These are phyloP conservation scores for Fusarium mexicanum DNA, from an alignment of 2,329 filamentous ascomycete genomes.

Conservation along the genomic window DNA sequence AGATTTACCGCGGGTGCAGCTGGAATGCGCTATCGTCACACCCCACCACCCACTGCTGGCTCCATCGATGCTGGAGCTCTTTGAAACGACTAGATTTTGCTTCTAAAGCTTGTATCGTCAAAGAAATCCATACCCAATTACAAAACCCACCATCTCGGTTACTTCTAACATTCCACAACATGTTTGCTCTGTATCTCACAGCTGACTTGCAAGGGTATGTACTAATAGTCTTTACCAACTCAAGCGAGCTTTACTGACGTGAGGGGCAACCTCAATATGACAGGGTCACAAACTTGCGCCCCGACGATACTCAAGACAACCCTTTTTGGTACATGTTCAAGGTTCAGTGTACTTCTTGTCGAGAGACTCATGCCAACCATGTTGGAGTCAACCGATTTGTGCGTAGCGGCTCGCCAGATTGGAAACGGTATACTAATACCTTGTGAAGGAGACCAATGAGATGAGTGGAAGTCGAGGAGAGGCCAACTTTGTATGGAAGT, in stretches of 20 bases:
- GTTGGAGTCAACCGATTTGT: constrained; percentile 91
- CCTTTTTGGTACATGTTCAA: constrained; percentile 98
- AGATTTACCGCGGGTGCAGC: not conserved
- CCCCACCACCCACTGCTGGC: constrained; percentile 35
- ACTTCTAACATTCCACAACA: constrained; percentile 48
- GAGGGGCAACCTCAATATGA: constrained; percentile 28
- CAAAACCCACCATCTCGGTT: not conserved
- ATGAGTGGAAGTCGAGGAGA: constrained; percentile 93
- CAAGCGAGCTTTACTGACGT: constrained; percentile 27
- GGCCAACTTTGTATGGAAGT: constrained; percentile 99
- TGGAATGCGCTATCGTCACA: constrained; percentile 37
- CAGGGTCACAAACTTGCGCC: constrained; percentile 90
- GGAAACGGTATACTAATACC: constrained; percentile 4
- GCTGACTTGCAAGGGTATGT: constrained; percentile 75
- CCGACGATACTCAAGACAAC: constrained; percentile 80
- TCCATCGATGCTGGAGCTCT: constrained; percentile 3
- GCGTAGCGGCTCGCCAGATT: constrained; percentile 46
- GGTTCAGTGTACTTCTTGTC: constrained; percentile 97
- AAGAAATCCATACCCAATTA: not conserved
- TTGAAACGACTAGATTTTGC: constrained; percentile 27
- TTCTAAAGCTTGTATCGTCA: not conserved
- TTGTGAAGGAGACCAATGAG: constrained; percentile 80
- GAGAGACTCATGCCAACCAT: constrained; percentile 87
- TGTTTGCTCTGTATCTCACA: constrained; percentile 73
- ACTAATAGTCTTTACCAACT: constrained; percentile 24